Evolutionary conservation across 176 grass and related monocot species (phyloP), one percentile per base, ranked within the genome.

Genomic region (Puya raimondii): DNA sequence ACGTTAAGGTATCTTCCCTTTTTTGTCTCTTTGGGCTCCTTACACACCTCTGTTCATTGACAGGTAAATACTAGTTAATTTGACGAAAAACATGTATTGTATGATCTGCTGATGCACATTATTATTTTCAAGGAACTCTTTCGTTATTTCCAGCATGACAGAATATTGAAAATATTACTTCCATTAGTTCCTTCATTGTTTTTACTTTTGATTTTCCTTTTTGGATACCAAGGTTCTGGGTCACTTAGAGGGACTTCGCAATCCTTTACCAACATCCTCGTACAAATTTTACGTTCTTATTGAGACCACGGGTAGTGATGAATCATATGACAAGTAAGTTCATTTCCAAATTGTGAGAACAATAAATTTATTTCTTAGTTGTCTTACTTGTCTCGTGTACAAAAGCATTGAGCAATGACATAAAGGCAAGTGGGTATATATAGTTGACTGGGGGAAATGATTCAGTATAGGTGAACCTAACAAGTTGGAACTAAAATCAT

Each of bases 231-330:
- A 97, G 93, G 86, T 84, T 72, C 84, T 92, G 77, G 49, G 49
- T 73, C 80, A 92, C 86, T 83, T 97, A 73, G 93, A 90, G 82
- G 93, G 93, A 81, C 79, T 87, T 88, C 84, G 77, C 13, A 90
- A 87, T 81, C 93, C 89, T 66, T 83, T 97, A 80, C 84, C 82
- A 53, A 50, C 74, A 49, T 90, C 86, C 20, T 79, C 53, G 0
- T 76, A 72, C 78, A 80, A 91, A 42, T 96, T 96, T 75, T 96
- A 90, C 74, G 77, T 92, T 89, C 79, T 97, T 47, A 90, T 97
- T 63, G 93, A 97, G 86, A 97, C 86, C 9, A 92, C 84, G 27
- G 89, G 93, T 74, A 97, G 93, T 73, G 89, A 97, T 66, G 93
- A 92, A 78, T 82, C 86, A 67, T 85, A 87, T 83, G 89, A 92